Base-by-base conservation (phyloP, 2,329 filamentous ascomycete genomes). In the Talaromyces sp. region DNA sequence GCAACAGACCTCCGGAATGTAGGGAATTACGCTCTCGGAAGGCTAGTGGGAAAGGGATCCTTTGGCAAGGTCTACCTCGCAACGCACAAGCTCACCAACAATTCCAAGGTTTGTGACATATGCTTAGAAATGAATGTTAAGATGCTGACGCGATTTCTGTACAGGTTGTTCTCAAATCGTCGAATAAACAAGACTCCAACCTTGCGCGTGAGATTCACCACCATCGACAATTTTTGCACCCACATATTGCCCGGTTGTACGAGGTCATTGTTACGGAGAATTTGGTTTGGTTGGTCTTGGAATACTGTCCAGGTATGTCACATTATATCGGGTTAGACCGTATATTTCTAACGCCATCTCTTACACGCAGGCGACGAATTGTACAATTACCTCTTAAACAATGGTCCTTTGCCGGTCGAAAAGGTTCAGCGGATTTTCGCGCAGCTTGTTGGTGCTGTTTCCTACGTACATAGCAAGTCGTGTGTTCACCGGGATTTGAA, bases 11-110 rank as follows among this genome's bases (percentile, higher is more conserved):
- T 99, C 68, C 89, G 90, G 71, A 91, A 89, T 60, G 95, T 99
- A 64, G 95, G 95, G 68, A 98, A 97, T 80, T 99, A 99, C 77
- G 89, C 88, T 40, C 85, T 99, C 61, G 95, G 95, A 53, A 88
- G 88, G 63, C 82, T 99, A 62, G 96, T 99, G 73, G 95, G 95
- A 68, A 99, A 98, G 75, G 95, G 95, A 62, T 97, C 93, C 66
- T 99, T 99, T 78, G 95, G 95, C 70, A 98, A 97, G 79, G 95
- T 99, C 71, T 99, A 99, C 76, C 84, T 99, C 63, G 95, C 94
- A 62, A 87, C 89, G 53, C 95, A 99, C 78, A 98, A 97, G 77
- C 91, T 99, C 76, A 98, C 92, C 72, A 97, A 97, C 87, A 94
- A 93, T 72, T 96, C 93, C 73, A 98, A 97, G 87, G 92, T 94